A percentile compares a stretch with the other conserved stretches of the same genome.
Conservation (phyloP, 2,329 filamentous ascomycete species). For the Colletotrichum neosansevieriae region DNA sequence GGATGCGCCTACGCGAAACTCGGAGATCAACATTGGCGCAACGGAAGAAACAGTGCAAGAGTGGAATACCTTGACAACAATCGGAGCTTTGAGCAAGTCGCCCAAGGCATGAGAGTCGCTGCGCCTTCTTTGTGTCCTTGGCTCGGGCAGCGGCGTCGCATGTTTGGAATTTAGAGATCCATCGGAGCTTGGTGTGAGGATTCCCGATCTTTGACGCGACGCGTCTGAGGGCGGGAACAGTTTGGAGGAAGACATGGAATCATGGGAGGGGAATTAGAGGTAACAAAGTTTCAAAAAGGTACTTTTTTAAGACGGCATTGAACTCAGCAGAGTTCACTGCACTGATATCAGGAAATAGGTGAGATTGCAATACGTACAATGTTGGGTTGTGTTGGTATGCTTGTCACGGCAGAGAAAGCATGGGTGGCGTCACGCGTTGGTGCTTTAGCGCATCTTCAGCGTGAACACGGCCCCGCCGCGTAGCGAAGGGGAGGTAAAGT, state of each 20-base stretch:
- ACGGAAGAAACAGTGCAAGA: neutral
- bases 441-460: too few species aligned
- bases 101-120: conserved; percentile 58
- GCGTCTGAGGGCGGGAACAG: conserved; percentile 53
- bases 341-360: conserved; percentile 6
- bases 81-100: conserved; percentile 63
- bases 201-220: conserved; percentile 61
- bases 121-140: conserved; percentile 51
- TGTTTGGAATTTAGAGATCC: conserved; percentile 52
- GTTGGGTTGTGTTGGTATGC: too few species aligned
- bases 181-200: conserved; percentile 56
- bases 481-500: too few species aligned
- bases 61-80: conserved; percentile 64
- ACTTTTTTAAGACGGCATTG: neutral
- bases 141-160: conserved; percentile 45
- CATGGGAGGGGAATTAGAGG: conserved; percentile 23
- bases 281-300: neutral
- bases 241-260: conserved; percentile 39
- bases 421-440: too few species aligned
- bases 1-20: conserved; percentile 64
- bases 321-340: conserved; percentile 3
- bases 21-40: conserved; percentile 29
- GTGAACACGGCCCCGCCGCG: too few species aligned
- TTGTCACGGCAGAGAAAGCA: too few species aligned
- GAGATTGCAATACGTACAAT: neutral